These are phyloP conservation scores for Moniliella sp. DNA, from an alignment of 1,284 basidiomycete genomes.

Conservation along the genomic window DNA sequence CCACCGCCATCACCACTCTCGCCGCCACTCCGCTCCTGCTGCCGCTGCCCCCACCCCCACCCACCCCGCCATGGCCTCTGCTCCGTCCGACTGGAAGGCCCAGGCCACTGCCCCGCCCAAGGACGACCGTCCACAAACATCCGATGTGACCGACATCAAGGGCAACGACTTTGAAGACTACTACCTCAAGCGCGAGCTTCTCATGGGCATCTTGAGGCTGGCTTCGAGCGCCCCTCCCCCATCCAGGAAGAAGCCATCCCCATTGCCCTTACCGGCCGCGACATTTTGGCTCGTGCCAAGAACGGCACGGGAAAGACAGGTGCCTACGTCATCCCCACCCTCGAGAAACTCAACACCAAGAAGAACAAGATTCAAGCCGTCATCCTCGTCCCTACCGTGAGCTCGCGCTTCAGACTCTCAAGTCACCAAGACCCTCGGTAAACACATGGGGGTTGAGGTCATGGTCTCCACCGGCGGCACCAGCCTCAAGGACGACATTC, in stretches of 20 bases:
- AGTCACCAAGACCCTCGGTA: too few species aligned
- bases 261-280: constrained; percentile 45
- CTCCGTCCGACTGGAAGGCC: constrained; percentile 14
- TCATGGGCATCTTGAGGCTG: constrained; percentile 34
- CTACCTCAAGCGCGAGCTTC: constrained; percentile 31
- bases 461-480: too few species aligned
- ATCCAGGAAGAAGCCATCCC: constrained; percentile 75
- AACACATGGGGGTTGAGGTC: constrained; percentile 92
- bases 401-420: constrained; percentile 45
- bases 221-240: constrained; percentile 78
- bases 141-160: constrained; percentile 30
- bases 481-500: too few species aligned
- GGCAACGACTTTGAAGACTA: constrained; percentile 34
- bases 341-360: constrained; percentile 70
- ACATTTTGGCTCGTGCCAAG: constrained; percentile 49
- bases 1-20: too few species aligned
- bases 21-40: too few species aligned
- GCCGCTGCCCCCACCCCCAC: too few species aligned
- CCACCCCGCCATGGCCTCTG: too few species aligned
- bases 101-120: constrained; percentile 3
- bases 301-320: constrained; percentile 53
- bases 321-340: constrained; percentile 86
- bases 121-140: constrained; percentile 32
- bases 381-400: constrained; percentile 33
- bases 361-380: constrained; percentile 64